Percentiles rank a stretch among this genome's conserved stretches.
phyloP scores from a whole-genome alignment of 2,329 filamentous ascomycete genomes.

The Nannizziopsis arthrosporioides region DNA sequence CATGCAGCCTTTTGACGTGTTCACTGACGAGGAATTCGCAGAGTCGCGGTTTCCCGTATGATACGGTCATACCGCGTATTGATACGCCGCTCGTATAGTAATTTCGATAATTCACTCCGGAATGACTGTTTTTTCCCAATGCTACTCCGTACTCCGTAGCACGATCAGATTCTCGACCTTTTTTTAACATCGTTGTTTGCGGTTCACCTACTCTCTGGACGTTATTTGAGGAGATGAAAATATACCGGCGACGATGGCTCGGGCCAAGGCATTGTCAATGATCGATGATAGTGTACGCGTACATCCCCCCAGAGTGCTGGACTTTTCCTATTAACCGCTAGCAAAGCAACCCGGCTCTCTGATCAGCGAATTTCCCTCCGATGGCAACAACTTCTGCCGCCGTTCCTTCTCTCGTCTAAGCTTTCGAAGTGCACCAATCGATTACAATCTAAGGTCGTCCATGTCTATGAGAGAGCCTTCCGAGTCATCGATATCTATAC shows the following conservation, averaged over 20 bases:
- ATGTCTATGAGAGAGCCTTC: not conserved
- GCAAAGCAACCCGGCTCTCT: conserved; percentile 1
- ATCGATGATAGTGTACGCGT: conserved; percentile 4
- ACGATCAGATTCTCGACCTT: no score
- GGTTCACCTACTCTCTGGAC: not conserved
- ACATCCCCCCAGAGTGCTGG: not conserved
- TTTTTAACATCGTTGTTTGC: not conserved
- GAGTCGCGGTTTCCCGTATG: no score
- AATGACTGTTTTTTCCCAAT: no score
- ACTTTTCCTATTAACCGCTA: not conserved
- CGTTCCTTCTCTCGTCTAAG: not conserved
- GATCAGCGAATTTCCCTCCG: conserved; percentile 3
- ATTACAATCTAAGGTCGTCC: not conserved
- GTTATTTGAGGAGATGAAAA: not conserved
- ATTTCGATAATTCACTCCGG: no score
- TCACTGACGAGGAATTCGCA: no score
- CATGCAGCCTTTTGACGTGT: no score
- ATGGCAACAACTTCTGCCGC: not conserved
- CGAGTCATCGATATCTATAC: not conserved
- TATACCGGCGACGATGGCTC: conserved; percentile 1
- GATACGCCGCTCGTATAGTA: no score
- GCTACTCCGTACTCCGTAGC: no score
- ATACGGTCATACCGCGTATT: no score
- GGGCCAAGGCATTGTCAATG: not conserved
- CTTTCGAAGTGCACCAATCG: conserved; percentile 1